phyloP scores from a whole-genome alignment of 192 early-diverging fungal genomes.

The Coemansia interrupta region DNA sequence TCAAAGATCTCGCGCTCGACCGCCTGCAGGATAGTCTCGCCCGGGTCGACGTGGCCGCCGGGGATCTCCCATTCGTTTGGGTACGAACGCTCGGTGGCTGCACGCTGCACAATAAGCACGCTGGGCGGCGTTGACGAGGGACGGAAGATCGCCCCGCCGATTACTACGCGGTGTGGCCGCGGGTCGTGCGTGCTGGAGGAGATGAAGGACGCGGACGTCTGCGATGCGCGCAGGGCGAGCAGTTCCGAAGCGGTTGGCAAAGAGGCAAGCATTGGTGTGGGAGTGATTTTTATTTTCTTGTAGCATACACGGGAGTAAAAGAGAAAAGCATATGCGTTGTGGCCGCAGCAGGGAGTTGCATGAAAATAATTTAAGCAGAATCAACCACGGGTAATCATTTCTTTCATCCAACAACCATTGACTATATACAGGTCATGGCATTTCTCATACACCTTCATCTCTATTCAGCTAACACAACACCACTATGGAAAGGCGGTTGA shows the following conservation, averaged over 20 bases:
- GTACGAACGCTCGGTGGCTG: slow-evolving; percentile 37
- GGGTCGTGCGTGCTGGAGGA: slow-evolving; percentile 3
- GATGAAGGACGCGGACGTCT: slow-evolving; percentile 13
- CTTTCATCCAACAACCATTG: no score
- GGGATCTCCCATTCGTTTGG: slow-evolving; percentile 51
- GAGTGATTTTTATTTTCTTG: no score
- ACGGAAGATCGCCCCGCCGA: slow-evolving; percentile 33
- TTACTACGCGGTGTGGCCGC: slow-evolving; percentile 34
- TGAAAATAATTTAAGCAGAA: no score
- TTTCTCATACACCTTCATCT: no score
- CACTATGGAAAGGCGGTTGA: not conserved
- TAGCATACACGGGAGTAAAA: no score
- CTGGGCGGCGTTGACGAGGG: not conserved
- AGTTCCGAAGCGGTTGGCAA: not conserved
- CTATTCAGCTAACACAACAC: not conserved
- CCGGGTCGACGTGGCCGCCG: slow-evolving; percentile 42
- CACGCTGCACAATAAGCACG: slow-evolving; percentile 44
- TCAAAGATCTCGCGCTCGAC: slow-evolving; percentile 43
- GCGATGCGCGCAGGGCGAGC: slow-evolving; percentile 10
- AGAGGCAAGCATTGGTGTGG: no score
- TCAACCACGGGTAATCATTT: no score
- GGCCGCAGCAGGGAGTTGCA: no score
- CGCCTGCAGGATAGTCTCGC: slow-evolving; percentile 36
- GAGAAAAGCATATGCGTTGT: no score
- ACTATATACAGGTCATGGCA: no score